Percentiles rank a stretch among this genome's conserved stretches.
phyloP scores from a whole-genome alignment of 352 stramenopile genomes.

The Pythium myriotylum region DNA sequence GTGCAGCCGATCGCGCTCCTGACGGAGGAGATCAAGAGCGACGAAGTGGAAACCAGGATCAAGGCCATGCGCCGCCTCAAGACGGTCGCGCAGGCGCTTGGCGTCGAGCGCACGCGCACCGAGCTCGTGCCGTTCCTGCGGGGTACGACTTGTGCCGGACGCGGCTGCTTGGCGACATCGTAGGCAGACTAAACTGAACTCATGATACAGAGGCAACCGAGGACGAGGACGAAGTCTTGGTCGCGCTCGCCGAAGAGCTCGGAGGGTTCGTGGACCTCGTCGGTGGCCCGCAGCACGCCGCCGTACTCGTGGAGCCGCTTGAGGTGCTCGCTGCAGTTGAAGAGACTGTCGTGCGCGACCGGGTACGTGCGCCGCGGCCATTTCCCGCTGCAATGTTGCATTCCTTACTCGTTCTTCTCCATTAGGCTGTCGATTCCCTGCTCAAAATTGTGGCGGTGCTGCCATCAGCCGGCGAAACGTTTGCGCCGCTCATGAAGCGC shows the following conservation, averaged over 20 bases:
- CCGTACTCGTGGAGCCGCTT: constrained; percentile 85
- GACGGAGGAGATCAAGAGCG: constrained; percentile 90
- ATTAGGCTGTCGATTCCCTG: constrained; percentile 66
- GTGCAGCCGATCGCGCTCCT: constrained; percentile 91
- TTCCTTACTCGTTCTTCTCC: no score
- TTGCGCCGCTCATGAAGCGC: constrained; percentile 78
- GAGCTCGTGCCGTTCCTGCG: constrained; percentile 91
- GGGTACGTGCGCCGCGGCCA: constrained; percentile 28
- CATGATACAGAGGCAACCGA: constrained; percentile 70
- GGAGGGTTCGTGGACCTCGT: constrained; percentile 90
- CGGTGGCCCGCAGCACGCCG: constrained; percentile 64
- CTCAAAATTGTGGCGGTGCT: constrained; percentile 73
- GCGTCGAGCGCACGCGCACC: constrained; percentile 72
- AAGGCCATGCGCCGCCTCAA: constrained; percentile 93
- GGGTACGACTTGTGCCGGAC: constrained; percentile 37
- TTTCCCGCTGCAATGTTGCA: not conserved
- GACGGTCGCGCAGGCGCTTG: constrained; percentile 91
- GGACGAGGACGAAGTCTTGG: constrained; percentile 93
- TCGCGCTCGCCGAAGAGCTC: constrained; percentile 91
- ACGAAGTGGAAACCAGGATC: constrained; percentile 92
- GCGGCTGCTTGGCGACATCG: not conserved
- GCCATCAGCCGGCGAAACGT: constrained; percentile 60
- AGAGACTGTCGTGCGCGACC: constrained; percentile 94
- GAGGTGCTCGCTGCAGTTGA: constrained; percentile 92
- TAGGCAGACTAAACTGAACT: not conserved